A percentile compares a stretch with the other conserved stretches of the same genome.
These are phyloP conservation scores for Geum urbanum DNA, from an alignment of 306 rosid species.

Conservation along the genomic window DNA sequence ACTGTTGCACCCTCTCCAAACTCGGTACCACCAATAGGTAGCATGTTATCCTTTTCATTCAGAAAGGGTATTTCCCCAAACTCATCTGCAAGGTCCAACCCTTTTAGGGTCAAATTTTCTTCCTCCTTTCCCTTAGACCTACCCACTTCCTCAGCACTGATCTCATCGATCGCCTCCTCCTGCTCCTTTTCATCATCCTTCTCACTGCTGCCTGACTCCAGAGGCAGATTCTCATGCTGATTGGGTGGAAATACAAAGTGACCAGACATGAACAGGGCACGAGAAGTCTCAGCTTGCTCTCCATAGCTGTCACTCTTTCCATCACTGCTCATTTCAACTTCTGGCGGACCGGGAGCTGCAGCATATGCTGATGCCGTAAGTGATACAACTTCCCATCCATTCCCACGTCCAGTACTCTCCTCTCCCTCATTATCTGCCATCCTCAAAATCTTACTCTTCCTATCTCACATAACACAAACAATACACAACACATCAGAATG, in stretches of 20 bases:
- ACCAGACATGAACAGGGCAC: conserved; percentile 72
- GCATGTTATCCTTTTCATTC: conserved; percentile 45
- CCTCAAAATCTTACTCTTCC: conserved; percentile 19
- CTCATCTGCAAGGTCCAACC: conserved; percentile 54
- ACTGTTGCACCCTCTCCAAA: conserved; percentile 61
- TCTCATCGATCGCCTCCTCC: conserved; percentile 40
- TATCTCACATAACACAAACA: neutral
- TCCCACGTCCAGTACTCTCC: conserved; percentile 65
- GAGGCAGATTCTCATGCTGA: conserved; percentile 77
- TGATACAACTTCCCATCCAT: conserved; percentile 94
- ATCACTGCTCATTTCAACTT: conserved; percentile 49
- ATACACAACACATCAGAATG: neutral
- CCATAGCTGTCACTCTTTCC: conserved; percentile 30
- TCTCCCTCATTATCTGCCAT: conserved; percentile 76
- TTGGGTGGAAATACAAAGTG: conserved; percentile 89
- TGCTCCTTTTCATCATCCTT: conserved; percentile 43
- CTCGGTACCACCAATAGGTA: conserved; percentile 51
- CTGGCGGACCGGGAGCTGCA: conserved; percentile 70
- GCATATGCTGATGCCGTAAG: conserved; percentile 92
- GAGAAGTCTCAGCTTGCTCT: conserved; percentile 73
- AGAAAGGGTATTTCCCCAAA: conserved; percentile 50
- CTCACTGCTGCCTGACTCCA: conserved; percentile 51
- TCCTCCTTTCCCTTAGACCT: conserved; percentile 59
- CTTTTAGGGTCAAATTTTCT: conserved; percentile 44
- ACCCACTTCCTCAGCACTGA: conserved; percentile 37